Evolutionary conservation across 2,329 filamentous ascomycete species (phyloP), one percentile per base, ranked within the genome.

Genomic region (Monilinia vaccinii-corymbosi): DNA sequence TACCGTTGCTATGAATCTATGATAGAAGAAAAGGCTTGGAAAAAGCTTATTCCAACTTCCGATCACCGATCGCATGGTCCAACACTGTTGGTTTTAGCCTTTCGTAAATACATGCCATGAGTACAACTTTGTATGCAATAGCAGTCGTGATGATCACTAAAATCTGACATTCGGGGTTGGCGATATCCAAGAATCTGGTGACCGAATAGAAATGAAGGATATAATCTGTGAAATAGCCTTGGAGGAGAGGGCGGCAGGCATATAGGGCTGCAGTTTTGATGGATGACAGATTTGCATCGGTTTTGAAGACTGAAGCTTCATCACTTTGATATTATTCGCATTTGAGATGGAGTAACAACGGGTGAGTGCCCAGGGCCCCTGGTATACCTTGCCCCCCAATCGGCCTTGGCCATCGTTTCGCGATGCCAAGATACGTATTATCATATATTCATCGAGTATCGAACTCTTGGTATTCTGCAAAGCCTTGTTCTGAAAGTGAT

Each of bases 1-100:
- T 42, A 32, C 13, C 40, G 18, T 53, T 21, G 23, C 14, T 11
- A 23, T 13, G n/a, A 53, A 16, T 16, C 14, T 11, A 23, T 13
- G n/a, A 53, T 25, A 10, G 25, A 28, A 44, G 38, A 44, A 53
- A 31, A 32, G 4, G 25, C 51, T 53, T 53, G 38, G n/a, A 44
- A 52, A 52, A 53, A 53, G 38, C 51, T 53, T 53, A 38, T 53
- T 32, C 25, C 4, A 42, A 53, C 50, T 42, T 42, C 38, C 38
- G 51, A 34, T 25, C 16, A 53, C 38, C 38, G 18, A 23, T 32
- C 25, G 50, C 8, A 32, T 53, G 11, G n/a, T n/a, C n/a, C n/a
- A n/a, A n/a, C n/a, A n/a, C n/a, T n/a, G n/a, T n/a, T n/a, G n/a
- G n/a, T 28, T 18, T 42, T 53, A 18, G 36, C 38, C 13, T 42